These are phyloP conservation scores for Gamsiella multidivaricata DNA, from an alignment of 192 early-diverging fungal species.

Conservation along the genomic window DNA sequence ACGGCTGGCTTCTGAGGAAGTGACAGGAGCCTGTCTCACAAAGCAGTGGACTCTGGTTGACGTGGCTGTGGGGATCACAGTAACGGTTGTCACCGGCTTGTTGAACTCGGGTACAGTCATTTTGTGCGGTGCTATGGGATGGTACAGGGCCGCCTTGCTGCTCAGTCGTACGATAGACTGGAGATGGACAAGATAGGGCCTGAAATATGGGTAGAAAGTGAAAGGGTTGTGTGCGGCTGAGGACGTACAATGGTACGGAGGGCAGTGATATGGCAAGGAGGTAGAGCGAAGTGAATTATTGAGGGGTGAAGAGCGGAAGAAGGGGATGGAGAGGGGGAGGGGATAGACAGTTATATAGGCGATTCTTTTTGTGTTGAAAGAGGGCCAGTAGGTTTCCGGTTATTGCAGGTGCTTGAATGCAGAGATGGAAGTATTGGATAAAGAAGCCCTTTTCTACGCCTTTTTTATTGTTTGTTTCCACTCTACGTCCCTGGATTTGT, in stretches of 20 bases:
- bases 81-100: slow-evolving; percentile 7
- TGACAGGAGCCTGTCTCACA: slow-evolving; percentile 28
- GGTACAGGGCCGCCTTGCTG: too few species aligned
- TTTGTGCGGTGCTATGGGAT: background rate
- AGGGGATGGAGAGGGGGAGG: background rate
- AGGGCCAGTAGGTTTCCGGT: too few species aligned
- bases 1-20: slow-evolving; percentile 14
- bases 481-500: too few species aligned
- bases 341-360: background rate
- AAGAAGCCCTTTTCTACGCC: too few species aligned
- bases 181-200: background rate
- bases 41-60: slow-evolving; percentile 39
- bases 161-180: background rate
- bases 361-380: too few species aligned
- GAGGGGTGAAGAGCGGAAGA: too few species aligned
- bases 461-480: too few species aligned
- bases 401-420: too few species aligned
- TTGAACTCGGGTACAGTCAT: slow-evolving; percentile 47
- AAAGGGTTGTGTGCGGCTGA: too few species aligned
- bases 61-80: slow-evolving; percentile 12
- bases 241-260: too few species aligned
- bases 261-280: background rate
- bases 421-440: background rate
- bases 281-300: background rate
- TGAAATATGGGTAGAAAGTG: too few species aligned